Conservation (phyloP, 2,329 filamentous ascomycete species). For the Bisporella sp. region DNA sequence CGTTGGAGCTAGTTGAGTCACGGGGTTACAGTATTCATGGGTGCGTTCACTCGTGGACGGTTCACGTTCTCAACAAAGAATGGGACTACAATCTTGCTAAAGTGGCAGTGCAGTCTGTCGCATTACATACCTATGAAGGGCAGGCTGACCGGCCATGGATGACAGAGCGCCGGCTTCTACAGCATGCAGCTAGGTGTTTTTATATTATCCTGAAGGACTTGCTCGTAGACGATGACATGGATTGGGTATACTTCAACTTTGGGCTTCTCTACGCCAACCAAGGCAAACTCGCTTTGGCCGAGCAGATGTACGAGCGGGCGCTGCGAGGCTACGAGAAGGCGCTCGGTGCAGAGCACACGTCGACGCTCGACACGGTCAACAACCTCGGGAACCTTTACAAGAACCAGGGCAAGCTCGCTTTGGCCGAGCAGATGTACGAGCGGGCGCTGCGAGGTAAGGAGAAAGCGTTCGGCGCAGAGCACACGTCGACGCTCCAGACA, state of each 20-base stretch:
- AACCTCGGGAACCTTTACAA: not conserved
- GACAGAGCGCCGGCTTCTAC: not conserved
- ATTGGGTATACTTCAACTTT: conserved; percentile 9
- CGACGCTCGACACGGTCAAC: not conserved
- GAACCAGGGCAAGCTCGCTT: not conserved
- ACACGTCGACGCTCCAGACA: no score
- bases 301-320: not conserved
- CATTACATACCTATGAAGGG: no score
- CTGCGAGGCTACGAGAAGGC: not conserved
- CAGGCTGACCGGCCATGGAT: not conserved
- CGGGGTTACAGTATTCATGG: conserved; percentile 3
- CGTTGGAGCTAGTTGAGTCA: no score
- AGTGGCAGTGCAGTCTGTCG: conserved; percentile 10
- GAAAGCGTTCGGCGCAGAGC: not conserved
- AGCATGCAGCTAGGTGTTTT: not conserved
- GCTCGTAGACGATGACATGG: conserved; percentile 3
- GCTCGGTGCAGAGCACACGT: not conserved
- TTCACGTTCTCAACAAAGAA: conserved; percentile 1
- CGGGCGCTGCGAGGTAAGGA: not conserved
- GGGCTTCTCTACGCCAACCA: conserved; percentile 14
- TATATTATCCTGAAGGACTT: conserved; percentile 8
- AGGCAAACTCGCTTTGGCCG: conserved; percentile 3
- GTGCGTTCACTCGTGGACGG: conserved; percentile 5
- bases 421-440: not conserved
- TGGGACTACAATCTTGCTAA: conserved; percentile 3